Evolutionary conservation across 495 filamentous ascomycete genomes (phyloP).

Genomic region (Lasiosphaeris hirsuta): DNA sequence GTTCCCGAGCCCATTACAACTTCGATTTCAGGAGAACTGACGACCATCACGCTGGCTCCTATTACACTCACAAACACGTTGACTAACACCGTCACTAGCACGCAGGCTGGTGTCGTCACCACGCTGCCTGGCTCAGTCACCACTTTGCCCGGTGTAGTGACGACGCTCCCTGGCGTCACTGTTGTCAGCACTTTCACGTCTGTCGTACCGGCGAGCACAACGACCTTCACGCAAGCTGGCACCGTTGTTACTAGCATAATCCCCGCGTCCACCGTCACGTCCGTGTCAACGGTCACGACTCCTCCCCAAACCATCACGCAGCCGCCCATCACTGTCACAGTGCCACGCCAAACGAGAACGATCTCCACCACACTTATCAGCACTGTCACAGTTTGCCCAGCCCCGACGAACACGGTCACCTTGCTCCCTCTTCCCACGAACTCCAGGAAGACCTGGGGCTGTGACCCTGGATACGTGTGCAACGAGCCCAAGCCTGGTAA

Average conservation of each 20-base stretch:
- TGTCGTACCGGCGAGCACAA: conserved; percentile 19
- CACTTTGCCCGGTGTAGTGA: conserved; percentile 8
- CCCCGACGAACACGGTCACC: conserved; percentile 19
- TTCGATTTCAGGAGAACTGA: conserved; percentile 11
- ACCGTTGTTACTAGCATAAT: conserved; percentile 27
- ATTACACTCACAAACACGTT: conserved; percentile 4
- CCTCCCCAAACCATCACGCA: conserved; percentile 13
- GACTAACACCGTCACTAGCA: conserved; percentile 26
- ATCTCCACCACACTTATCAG: conserved; percentile 24
- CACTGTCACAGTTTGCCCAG: conserved; percentile 30
- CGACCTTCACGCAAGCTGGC: conserved; percentile 22
- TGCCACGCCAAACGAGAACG: conserved; percentile 18
- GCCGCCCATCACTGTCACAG: conserved; percentile 17
- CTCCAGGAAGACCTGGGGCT: conserved; percentile 55
- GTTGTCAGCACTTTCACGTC: conserved; percentile 20
- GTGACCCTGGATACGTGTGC: conserved; percentile 61
- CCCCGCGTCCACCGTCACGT: conserved; percentile 26
- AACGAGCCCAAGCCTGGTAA: conserved; percentile 40
- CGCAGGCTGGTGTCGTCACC: background rate
- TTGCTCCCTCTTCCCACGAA: background rate
- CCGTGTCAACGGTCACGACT: conserved; percentile 6
- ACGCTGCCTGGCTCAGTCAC: conserved; percentile 5
- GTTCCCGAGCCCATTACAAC: conserved; percentile 19
- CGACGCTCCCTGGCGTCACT: conserved; percentile 28
- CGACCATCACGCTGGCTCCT: conserved; percentile 21